Conservation (phyloP, 1,284 basidiomycete species). For the Sporisorium graminicola region DNA sequence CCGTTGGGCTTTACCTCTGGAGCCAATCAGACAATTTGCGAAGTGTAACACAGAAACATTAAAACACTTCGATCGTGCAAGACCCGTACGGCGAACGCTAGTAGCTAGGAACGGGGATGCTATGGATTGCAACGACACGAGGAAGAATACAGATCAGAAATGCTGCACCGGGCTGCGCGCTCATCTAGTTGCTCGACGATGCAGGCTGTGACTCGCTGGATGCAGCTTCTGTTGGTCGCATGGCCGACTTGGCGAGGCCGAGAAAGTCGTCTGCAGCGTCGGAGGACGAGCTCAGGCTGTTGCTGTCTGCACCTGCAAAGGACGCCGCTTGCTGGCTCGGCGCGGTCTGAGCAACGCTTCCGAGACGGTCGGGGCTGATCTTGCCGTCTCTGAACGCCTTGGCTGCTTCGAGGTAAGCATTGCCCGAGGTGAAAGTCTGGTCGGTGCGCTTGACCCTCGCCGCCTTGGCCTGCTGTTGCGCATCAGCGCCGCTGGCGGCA, state of each 20-base stretch:
- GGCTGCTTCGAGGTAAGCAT: slow-evolving; percentile 52
- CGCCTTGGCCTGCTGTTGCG: slow-evolving; percentile 42
- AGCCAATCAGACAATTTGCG: neutral
- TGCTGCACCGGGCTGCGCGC: neutral
- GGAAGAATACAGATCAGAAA: neutral
- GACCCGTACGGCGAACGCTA: neutral
- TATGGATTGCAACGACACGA: neutral
- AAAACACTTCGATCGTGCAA: too few species aligned
- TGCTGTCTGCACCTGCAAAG: neutral
- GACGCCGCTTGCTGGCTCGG: neutral
- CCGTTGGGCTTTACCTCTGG: neutral
- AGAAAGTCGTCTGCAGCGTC: slow-evolving; percentile 40
- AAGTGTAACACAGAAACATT: neutral
- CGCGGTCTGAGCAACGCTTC: slow-evolving; percentile 8
- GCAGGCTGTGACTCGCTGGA: slow-evolving; percentile 10
- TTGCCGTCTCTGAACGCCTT: slow-evolving; percentile 45
- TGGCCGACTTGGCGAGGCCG: slow-evolving; percentile 29
- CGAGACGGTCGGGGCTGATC: slow-evolving; percentile 20
- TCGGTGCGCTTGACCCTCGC: slow-evolving; percentile 43
- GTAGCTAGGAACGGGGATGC: neutral
- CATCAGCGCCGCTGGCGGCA: slow-evolving; percentile 21
- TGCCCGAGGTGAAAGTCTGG: slow-evolving; percentile 47
- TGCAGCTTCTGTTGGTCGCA: slow-evolving; percentile 18
- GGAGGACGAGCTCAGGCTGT: neutral
- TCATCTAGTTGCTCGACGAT: neutral